These are phyloP conservation scores for Penicillium fimorum DNA, from an alignment of 495 filamentous ascomycete genomes.

Conservation along the genomic window DNA sequence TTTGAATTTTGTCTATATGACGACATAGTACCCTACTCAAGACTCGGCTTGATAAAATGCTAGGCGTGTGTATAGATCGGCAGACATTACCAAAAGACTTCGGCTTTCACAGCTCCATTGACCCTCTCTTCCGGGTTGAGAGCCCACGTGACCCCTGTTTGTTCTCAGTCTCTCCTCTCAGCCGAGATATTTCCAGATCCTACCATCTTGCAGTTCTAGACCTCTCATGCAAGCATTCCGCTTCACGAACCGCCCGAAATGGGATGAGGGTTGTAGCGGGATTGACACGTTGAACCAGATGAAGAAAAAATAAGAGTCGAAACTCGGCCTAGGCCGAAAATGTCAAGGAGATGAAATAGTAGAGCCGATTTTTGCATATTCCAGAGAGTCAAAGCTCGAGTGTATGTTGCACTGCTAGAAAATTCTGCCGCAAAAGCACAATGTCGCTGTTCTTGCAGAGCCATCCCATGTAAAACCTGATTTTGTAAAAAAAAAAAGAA, in stretches of 20 bases:
- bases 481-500: too few species aligned
- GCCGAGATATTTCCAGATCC: too few species aligned
- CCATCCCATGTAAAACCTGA: too few species aligned
- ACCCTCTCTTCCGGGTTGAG: neutral
- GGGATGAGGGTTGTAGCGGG: slow-evolving; percentile 2
- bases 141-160: too few species aligned
- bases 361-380: neutral
- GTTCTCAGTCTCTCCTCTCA: too few species aligned
- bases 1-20: slow-evolving; percentile 12
- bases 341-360: neutral
- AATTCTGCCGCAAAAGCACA: too few species aligned
- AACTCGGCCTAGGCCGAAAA: neutral
- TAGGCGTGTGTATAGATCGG: neutral
- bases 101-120: neutral
- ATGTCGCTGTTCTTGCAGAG: too few species aligned
- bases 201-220: too few species aligned
- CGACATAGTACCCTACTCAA: slow-evolving; percentile 8
- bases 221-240: neutral
- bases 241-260: slow-evolving; percentile 1
- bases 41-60: neutral
- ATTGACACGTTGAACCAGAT: neutral
- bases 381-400: slow-evolving; percentile 15
- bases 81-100: slow-evolving; percentile 1
- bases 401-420: too few species aligned
- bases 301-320: neutral